Conservation (phyloP, 1,139 yeast genomes). For the Diutina mesorugosa region DNA sequence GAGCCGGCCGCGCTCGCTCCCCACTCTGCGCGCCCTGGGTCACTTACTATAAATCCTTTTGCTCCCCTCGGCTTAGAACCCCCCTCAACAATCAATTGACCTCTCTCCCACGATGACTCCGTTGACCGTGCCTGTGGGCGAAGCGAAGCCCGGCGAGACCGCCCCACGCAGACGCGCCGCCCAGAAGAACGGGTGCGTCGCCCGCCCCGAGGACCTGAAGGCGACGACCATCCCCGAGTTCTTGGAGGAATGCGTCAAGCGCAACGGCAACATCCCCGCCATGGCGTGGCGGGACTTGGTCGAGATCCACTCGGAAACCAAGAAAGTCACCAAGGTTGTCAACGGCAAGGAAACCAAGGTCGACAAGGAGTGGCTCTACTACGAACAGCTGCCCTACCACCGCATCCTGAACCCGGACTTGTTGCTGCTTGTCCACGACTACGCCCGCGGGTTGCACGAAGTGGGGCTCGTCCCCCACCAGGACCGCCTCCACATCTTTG, state of each 20-base stretch:
- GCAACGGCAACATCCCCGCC: conserved; percentile 39
- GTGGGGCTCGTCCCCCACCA: conserved; percentile 61
- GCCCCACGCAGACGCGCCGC: conserved; percentile 75
- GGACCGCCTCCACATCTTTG: conserved; percentile 66
- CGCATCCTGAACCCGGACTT: conserved; percentile 54
- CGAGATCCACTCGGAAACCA: conserved; percentile 66
- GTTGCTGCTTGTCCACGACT: conserved; percentile 30
- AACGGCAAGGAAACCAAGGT: conserved; percentile 64
- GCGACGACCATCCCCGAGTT: conserved; percentile 63
- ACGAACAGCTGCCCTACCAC: conserved; percentile 63
- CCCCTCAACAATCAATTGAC: not conserved
- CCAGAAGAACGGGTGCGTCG: conserved; percentile 40
- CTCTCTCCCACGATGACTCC: not conserved
- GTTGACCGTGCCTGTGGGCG: conserved; percentile 59
- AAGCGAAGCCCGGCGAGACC: conserved; percentile 75
- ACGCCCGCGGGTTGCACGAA: conserved; percentile 66
- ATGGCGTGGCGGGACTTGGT: conserved; percentile 74
- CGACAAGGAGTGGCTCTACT: conserved; percentile 81
- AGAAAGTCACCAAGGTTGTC: conserved; percentile 59
- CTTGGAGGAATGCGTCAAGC: conserved; percentile 47
- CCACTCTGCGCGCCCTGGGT: not conserved
- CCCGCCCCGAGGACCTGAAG: conserved; percentile 46
- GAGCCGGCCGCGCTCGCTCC: not conserved
- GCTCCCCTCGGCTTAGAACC: not conserved
- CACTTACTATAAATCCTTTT: not conserved